Conservation (phyloP, 768 basidiomycete species). For the Tephrocybe sp. region DNA sequence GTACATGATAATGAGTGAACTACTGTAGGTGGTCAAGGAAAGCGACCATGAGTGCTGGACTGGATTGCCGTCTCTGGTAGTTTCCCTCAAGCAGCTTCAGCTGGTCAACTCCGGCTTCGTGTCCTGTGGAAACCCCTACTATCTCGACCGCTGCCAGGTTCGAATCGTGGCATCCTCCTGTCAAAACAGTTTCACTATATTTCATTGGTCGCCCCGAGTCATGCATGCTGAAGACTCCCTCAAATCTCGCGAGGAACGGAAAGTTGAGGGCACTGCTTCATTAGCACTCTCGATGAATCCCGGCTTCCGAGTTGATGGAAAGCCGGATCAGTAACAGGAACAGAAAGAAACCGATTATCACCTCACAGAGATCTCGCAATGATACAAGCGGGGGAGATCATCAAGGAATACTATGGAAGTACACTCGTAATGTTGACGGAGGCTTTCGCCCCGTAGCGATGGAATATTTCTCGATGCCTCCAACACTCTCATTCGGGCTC, state of each 20-base stretch:
- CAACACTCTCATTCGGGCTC: not conserved
- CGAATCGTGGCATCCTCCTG: not conserved
- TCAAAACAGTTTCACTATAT: not conserved
- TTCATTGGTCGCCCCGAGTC: not conserved
- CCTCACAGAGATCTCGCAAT: not conserved
- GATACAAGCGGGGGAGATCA: not conserved
- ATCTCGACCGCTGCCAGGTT: not conserved
- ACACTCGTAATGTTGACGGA: not conserved
- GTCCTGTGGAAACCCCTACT: not conserved
- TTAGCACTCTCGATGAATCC: not conserved
- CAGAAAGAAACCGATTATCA: not conserved
- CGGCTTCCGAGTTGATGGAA: not conserved
- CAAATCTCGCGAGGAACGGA: not conserved
- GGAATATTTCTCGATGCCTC: not conserved
- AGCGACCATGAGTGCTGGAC: not conserved
- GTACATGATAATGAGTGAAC: too few species aligned
- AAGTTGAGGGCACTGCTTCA: not conserved
- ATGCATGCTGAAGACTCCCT: not conserved
- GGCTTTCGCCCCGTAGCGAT: not conserved
- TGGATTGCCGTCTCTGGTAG: not conserved
- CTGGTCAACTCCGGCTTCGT: not conserved
- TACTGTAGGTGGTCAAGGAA: not conserved
- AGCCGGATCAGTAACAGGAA: not conserved
- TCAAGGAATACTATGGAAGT: not conserved
- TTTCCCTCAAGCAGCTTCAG: conserved; percentile 1